These are phyloP conservation scores for Neofusicoccum ribis DNA, from an alignment of 2,329 filamentous ascomycete species.

Conservation along the genomic window DNA sequence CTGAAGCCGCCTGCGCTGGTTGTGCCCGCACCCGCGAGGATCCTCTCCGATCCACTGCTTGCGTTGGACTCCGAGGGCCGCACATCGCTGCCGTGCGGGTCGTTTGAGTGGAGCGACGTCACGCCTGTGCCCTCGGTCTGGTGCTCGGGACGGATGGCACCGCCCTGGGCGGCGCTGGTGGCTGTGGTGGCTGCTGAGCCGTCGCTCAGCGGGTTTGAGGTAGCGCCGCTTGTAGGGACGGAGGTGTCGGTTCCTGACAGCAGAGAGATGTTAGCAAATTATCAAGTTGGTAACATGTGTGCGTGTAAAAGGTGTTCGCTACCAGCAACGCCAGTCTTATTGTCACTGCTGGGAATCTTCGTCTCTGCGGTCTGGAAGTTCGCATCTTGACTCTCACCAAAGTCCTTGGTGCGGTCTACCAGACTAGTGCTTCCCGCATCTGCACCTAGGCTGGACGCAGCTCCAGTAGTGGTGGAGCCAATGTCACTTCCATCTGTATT, in stretches of 20 bases:
- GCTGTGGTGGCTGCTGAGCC: background rate
- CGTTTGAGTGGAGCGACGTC: slow-evolving; percentile 28
- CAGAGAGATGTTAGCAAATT: no score
- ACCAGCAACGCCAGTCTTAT: background rate
- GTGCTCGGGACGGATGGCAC: slow-evolving; percentile 26
- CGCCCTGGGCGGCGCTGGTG: slow-evolving; percentile 19
- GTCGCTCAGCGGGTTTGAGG: background rate
- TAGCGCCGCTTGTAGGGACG: background rate
- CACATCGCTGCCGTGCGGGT: slow-evolving; percentile 32
- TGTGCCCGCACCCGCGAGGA: background rate
- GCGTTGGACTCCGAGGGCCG: slow-evolving; percentile 29
- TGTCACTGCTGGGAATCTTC: background rate
- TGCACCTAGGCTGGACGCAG: background rate
- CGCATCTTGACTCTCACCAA: background rate
- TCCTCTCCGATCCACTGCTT: no score
- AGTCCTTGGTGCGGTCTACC: slow-evolving; percentile 14
- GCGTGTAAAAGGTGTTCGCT: no score
- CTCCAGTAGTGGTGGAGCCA: background rate
- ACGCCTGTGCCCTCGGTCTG: slow-evolving; percentile 33
- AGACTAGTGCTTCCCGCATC: background rate
- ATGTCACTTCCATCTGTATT: background rate
- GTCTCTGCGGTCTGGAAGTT: background rate
- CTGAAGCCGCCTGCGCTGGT: slow-evolving; percentile 20
- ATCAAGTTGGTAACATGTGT: no score
- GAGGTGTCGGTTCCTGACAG: background rate